phyloP scores from a whole-genome alignment of 139 green algal species.

The Edaphochlamys debaryana region DNA sequence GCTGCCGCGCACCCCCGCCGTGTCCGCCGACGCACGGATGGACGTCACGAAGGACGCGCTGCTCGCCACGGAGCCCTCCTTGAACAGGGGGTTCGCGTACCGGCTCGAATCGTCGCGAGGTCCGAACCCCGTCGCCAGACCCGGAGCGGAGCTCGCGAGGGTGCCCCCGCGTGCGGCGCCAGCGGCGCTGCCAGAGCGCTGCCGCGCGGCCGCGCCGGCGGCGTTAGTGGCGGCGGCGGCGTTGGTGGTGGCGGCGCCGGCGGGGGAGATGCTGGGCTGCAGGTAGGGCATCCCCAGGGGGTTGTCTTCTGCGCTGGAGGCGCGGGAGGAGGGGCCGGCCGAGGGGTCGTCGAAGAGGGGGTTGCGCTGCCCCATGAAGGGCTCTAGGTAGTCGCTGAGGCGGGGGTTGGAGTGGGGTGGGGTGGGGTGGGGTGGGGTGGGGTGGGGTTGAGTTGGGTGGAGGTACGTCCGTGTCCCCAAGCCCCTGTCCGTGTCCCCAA shows the following conservation, averaged over 20 bases:
- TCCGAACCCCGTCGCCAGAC: background rate
- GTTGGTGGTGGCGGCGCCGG: background rate
- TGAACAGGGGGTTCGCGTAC: conserved; percentile 29
- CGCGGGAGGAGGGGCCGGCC: too few relatives aligned
- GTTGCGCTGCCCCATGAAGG: too few relatives aligned
- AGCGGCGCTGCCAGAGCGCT: background rate
- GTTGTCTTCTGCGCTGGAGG: too few relatives aligned
- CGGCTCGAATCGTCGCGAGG: background rate
- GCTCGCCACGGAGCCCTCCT: conserved; percentile 1
- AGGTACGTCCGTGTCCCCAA: too few relatives aligned
- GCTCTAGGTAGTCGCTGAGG: too few relatives aligned
- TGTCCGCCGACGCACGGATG: background rate
- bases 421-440: too few relatives aligned
- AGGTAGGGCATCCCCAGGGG: background rate
- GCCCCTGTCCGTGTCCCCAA: too few relatives aligned
- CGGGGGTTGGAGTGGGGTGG: too few relatives aligned
- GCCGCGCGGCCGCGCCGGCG: background rate
- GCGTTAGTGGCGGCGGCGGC: background rate
- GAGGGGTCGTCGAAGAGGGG: too few relatives aligned
- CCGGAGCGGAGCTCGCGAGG: too few relatives aligned
- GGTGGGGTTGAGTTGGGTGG: too few relatives aligned
- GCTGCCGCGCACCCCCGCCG: background rate
- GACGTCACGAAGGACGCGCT: background rate
- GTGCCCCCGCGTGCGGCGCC: background rate
- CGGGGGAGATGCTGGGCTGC: background rate